Base-by-base conservation (phyloP, 768 basidiomycete species). In the Mycena vitilis region DNA sequence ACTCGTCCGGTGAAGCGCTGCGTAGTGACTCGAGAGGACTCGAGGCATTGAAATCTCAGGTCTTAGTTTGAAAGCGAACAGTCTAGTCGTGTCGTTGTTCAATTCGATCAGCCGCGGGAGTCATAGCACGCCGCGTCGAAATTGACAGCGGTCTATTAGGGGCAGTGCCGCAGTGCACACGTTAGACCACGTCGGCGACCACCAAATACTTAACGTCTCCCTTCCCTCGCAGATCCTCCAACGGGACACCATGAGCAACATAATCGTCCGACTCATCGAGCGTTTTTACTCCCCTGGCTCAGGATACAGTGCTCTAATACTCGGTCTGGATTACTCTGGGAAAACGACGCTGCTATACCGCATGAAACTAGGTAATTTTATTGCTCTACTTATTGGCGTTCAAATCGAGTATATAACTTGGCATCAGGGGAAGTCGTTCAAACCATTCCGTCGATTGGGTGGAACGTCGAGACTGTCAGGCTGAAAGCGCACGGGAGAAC, bases 391-490 rank as follows among this genome's bases (percentile, higher is more conserved):
- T 40, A 40, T 11, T 2, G 11, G 6, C 12, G 12, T 37, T 42
- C 7, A 25, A 36, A 40, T 10, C 18, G 25, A 30, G 18, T 54
- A 37, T 10, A 15, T 59, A 48, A 47, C 45, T 4, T 12, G 12
- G n/a, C 20, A 58, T 47, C 53, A 64, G 63, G 81, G n/a, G 74
- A 84, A 53, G 72, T 84, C n/a, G 75, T 85, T 20, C 74, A 74
- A n/a, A 83, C 81, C 0, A 81, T 84, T 36, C 79, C 84, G 5
- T 82, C 80, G 2, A 78, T 84, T 10, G 83, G 82, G 13, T 87
- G 90, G 81, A 91, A 89, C 76, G 82, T 90, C 69, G 89, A 91
- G 79, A 85, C 84, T 16, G 81, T 91, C 49, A 71, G 77, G 16
- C 66, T 74, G 22, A 72, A 75, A 1, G 77, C 76, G 1, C 42